phyloP scores from a whole-genome alignment of 1,139 yeast species.

The Sugiyamaella xylanicola region DNA sequence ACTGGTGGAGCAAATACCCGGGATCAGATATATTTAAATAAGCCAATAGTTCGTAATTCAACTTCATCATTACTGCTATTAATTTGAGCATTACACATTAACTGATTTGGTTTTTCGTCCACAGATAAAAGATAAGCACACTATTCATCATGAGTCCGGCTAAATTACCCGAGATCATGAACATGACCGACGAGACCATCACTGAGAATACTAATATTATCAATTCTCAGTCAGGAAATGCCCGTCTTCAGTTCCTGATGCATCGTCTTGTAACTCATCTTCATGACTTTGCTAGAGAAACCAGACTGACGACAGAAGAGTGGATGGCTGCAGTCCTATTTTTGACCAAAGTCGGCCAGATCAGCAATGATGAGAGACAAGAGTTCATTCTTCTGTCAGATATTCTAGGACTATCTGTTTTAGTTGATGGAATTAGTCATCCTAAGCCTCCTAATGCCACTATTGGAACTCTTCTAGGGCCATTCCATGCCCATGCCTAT shows the following conservation, averaged over 20 bases:
- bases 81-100: no score
- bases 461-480: constrained; percentile 43
- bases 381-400: constrained; percentile 44
- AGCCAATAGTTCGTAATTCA: neutral
- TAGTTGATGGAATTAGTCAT: constrained; percentile 43
- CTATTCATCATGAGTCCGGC: no score
- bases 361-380: constrained; percentile 41
- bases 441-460: constrained; percentile 44
- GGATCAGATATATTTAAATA: neutral
- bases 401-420: constrained; percentile 42
- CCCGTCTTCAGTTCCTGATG: constrained; percentile 39
- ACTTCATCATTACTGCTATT: no score
- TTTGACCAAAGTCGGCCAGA: constrained; percentile 42
- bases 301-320: constrained; percentile 43
- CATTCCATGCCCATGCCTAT: constrained; percentile 45
- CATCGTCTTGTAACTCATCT: constrained; percentile 40
- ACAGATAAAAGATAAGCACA: no score
- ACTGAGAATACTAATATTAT: constrained; percentile 40
- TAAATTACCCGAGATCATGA: constrained; percentile 9
- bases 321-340: constrained; percentile 42
- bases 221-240: constrained; percentile 38
- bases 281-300: constrained; percentile 45
- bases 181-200: constrained; percentile 43
- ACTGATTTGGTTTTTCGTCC: no score
- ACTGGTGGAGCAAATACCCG: no score